These are phyloP conservation scores for Zea luxurians DNA, from an alignment of 176 grass and related monocot species.

Conservation along the genomic window DNA sequence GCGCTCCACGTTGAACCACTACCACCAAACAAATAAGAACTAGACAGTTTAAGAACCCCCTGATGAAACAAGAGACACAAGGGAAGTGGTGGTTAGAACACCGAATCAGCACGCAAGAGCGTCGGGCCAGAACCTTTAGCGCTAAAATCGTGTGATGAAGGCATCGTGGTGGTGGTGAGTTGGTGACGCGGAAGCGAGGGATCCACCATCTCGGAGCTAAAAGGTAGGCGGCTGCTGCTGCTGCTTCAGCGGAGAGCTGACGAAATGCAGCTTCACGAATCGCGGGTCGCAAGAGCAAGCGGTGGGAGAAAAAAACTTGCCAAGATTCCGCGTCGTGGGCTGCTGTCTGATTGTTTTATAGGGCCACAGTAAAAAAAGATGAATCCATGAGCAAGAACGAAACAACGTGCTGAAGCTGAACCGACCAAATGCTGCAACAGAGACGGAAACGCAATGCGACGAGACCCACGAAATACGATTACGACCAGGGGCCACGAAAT, in stretches of 20 bases:
- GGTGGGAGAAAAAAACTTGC: not conserved
- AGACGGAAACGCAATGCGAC: not conserved
- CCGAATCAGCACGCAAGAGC: constrained; percentile 33
- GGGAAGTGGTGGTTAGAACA: constrained; percentile 39
- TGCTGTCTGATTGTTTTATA: not conserved
- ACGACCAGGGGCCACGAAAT: not conserved
- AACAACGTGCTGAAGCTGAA: not conserved
- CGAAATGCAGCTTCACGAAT: constrained; percentile 39
- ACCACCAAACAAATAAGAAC: constrained; percentile 25
- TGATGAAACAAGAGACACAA: constrained; percentile 15
- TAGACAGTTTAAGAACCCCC: constrained; percentile 3
- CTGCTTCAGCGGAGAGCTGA: constrained; percentile 5
- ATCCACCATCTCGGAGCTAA: constrained; percentile 17
- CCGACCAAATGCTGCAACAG: not conserved
- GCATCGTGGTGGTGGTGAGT: too few species aligned
- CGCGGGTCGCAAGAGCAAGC: not conserved
- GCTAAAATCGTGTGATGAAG: constrained; percentile 27
- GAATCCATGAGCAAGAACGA: not conserved
- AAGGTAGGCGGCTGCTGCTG: not conserved
- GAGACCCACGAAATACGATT: not conserved
- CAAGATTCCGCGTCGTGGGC: not conserved
- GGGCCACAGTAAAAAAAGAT: not conserved
- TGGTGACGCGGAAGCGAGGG: not conserved
- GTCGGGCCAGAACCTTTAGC: constrained; percentile 19
- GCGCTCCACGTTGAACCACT: constrained; percentile 19